Base-by-base conservation (phyloP, 1,139 yeast species). In the Hansenula lynferdii region DNA sequence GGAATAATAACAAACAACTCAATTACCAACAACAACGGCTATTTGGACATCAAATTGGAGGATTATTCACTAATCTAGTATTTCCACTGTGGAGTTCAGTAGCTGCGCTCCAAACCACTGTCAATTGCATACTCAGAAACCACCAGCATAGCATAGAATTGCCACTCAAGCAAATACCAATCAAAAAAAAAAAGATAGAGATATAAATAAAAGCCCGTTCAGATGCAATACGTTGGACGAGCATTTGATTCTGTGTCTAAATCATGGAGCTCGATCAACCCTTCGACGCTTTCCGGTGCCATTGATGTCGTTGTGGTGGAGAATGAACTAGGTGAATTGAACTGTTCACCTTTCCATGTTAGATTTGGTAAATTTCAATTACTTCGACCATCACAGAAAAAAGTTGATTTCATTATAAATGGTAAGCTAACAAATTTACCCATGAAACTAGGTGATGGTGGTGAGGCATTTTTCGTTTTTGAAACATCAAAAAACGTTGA, bases 231-330 rank as follows among this genome's bases (percentile, higher is more conserved):
- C 81, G 95, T 90, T 47, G 97, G 96, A 16, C 75, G 95, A 59
- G 97, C 96, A 12, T 84, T 95, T 40, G 97, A 87, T 31, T 84
- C 94, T 35, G 95, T 92, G 17, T 87, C 96, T 45, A 90, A 89
- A 62, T 94, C 96, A 39, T 92, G 97, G 97, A 89, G 89, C 53
- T 87, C 97, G 26, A 79, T 92, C 53, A 92, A 92, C 55, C 98
- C 98, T 2, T 90, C 97, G 3, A 92, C 98, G 1, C 70, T 92
- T 21, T 83, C 95, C 24, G 99, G 99, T 5, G 98, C 98, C 24
- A 92, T 92, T 60, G 99, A 92, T 62, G 89, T 94, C 44, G 87
- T 92, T 34, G 98, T 90, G 8, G 84, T 94, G n/a, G 96, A 92
- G 62, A 95, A 86, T 56, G 85, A 85, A 15, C 81, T 84, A 58